Evolutionary conservation across 2,329 filamentous ascomycete species (phyloP).

Genomic region (Diaporthe vaccinii): DNA sequence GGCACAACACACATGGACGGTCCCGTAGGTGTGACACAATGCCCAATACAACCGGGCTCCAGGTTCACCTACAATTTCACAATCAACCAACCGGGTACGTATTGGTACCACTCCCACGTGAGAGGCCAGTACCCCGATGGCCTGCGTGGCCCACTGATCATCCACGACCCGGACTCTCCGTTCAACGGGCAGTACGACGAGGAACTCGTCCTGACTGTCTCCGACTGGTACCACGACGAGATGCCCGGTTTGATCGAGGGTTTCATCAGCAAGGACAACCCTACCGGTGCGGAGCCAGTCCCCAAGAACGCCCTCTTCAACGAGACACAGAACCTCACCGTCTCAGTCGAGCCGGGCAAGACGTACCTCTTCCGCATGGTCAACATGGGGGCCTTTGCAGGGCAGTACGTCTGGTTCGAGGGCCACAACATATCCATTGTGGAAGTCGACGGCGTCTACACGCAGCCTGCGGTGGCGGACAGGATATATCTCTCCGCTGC

Average conservation of each 20-base stretch:
- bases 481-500: constrained; percentile 77
- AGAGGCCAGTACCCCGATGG: constrained; percentile 79
- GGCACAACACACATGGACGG: constrained; percentile 80
- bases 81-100: constrained; percentile 78
- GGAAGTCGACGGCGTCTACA: constrained; percentile 81
- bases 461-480: constrained; percentile 69
- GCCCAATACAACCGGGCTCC: constrained; percentile 73
- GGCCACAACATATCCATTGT: constrained; percentile 77
- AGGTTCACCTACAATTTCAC: constrained; percentile 79
- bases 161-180: constrained; percentile 73
- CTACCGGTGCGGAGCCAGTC: constrained; percentile 73
- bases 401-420: constrained; percentile 76
- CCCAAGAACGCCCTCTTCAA: constrained; percentile 79
- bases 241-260: constrained; percentile 60
- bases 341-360: constrained; percentile 74
- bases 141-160: constrained; percentile 72
- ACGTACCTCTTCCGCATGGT: constrained; percentile 81
- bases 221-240: constrained; percentile 78
- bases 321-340: constrained; percentile 72
- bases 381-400: constrained; percentile 80
- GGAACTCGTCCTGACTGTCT: constrained; percentile 74
- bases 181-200: constrained; percentile 71
- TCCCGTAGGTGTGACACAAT: constrained; percentile 75
- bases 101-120: constrained; percentile 84
- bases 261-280: constrained; percentile 68